Percentiles rank a stretch among this genome's conserved stretches.
Evolutionary conservation across 306 rosid species (phyloP).

Genomic region (Malus domestica): ASM211411v1 NC_041796.1:418001-418500

Average conservation of each 20-base stretch:
- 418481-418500: not conserved
- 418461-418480: not conserved
- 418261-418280: constrained; percentile 19
- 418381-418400: not conserved
- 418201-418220: constrained; percentile 28
- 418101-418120: not conserved
- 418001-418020: not conserved
- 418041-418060: not conserved
- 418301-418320: constrained; percentile 4
- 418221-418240: constrained; percentile 8
- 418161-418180: constrained; percentile 12
- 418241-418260: constrained; percentile 30
- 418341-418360: constrained; percentile 7
- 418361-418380: not conserved
- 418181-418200: constrained; percentile 9
- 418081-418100: not conserved
- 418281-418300: constrained; percentile 24
- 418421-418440: not conserved
- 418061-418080: not conserved
- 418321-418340: not conserved
- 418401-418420: not conserved
- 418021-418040: too few relatives aligned
- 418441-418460: not conserved
- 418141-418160: constrained; percentile 5
- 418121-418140: constrained; percentile 1